phyloP scores from a whole-genome alignment of 352 stramenopile species.

The Phytopythium oedochilum region DNA sequence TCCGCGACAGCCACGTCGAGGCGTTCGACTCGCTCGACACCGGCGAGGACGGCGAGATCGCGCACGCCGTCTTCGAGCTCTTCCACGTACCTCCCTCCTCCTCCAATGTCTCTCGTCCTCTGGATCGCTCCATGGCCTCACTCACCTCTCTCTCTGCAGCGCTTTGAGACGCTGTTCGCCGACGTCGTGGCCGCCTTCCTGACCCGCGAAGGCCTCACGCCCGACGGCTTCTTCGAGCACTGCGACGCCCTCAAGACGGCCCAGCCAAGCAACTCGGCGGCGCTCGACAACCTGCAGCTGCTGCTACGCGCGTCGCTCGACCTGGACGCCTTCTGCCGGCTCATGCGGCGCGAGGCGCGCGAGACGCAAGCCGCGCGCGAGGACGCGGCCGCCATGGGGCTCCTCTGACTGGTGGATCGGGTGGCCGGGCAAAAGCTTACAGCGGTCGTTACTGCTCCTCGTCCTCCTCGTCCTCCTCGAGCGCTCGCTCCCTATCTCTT shows the following conservation, averaged over 20 bases:
- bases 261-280: constrained; percentile 27
- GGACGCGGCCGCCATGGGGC: constrained; percentile 48
- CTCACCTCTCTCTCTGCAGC: constrained; percentile 7
- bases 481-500: not conserved
- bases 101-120: too few relatives aligned
- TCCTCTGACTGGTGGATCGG: constrained; percentile 17
- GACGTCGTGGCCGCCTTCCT: constrained; percentile 35
- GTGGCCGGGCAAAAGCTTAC: too few relatives aligned
- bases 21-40: constrained; percentile 25
- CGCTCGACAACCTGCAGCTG: constrained; percentile 33
- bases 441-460: too few relatives aligned
- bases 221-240: constrained; percentile 44
- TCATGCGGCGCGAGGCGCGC: constrained; percentile 45
- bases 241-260: constrained; percentile 28
- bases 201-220: constrained; percentile 31
- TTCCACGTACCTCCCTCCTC: constrained; percentile 24
- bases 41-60: constrained; percentile 29
- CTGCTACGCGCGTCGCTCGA: constrained; percentile 44
- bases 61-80: constrained; percentile 31
- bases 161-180: constrained; percentile 54
- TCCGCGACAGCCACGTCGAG: constrained; percentile 29
- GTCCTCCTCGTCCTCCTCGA: too few relatives aligned
- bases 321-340: constrained; percentile 44
- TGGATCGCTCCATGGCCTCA: not conserved
- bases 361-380: constrained; percentile 43